Percentiles rank a stretch among this genome's conserved stretches.
phyloP scores from a whole-genome alignment of 331 rosid genomes.

The Acacia concinna region DNA sequence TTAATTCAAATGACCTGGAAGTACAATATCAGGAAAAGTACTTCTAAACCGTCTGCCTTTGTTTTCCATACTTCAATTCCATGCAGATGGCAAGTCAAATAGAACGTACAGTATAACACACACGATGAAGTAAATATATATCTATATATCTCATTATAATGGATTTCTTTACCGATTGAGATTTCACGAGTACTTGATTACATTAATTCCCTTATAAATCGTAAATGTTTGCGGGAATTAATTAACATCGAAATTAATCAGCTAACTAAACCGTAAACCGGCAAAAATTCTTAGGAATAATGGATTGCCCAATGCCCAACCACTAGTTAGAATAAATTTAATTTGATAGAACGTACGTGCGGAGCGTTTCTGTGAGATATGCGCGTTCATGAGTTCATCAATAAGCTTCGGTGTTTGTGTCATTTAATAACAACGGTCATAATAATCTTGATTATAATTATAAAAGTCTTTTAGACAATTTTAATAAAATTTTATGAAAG shows the following conservation, averaged over 20 bases:
- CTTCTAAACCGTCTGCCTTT: slow-evolving; percentile 58
- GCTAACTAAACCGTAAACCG: neutral
- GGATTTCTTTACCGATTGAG: slow-evolving; percentile 75
- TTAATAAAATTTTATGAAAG: no score
- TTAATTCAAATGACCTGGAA: slow-evolving; percentile 61
- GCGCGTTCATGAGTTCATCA: neutral
- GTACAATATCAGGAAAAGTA: slow-evolving; percentile 60
- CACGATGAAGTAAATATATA: slow-evolving; percentile 4
- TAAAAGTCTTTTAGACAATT: no score
- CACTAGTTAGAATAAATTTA: neutral
- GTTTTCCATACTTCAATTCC: slow-evolving; percentile 44
- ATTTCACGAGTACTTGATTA: slow-evolving; percentile 43
- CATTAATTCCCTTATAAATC: slow-evolving; percentile 39
- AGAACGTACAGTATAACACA: slow-evolving; percentile 32
- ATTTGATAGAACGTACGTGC: neutral
- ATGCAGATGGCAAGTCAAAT: slow-evolving; percentile 72
- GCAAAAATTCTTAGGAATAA: slow-evolving; percentile 13
- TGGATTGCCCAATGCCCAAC: slow-evolving; percentile 38
- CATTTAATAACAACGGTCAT: neutral
- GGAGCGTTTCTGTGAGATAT: neutral
- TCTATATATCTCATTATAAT: no score
- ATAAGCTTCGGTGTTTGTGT: neutral
- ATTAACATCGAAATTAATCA: no score
- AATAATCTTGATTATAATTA: no score
- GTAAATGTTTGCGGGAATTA: no score